Conservation (phyloP, 805 yeast species). For the Wickerhamiella slavikovae region DNA sequence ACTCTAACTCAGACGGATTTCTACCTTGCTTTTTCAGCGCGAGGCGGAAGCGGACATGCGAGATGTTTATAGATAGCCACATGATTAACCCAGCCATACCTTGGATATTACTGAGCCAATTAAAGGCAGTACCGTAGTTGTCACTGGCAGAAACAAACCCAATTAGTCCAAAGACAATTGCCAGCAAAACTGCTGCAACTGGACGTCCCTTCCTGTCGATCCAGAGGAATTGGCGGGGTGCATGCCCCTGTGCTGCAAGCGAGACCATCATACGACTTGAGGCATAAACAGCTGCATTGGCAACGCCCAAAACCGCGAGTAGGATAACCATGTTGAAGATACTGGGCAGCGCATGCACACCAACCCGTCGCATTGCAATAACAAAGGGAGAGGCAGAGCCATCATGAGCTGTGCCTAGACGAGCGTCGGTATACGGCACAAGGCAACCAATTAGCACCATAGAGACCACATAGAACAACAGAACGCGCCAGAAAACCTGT, state of each 20-base stretch:
- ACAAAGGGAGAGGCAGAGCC: slow-evolving; percentile 58
- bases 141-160: slow-evolving; percentile 44
- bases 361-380: slow-evolving; percentile 46
- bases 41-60: slow-evolving; percentile 47
- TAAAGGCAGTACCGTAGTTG: slow-evolving; percentile 30
- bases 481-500: slow-evolving; percentile 68
- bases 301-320: slow-evolving; percentile 51
- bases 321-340: slow-evolving; percentile 52
- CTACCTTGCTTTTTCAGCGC: slow-evolving; percentile 48
- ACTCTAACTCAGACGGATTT: slow-evolving; percentile 44
- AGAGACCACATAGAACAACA: slow-evolving; percentile 44
- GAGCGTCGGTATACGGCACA: slow-evolving; percentile 39
- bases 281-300: slow-evolving; percentile 50
- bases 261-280: slow-evolving; percentile 50
- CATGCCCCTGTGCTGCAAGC: slow-evolving; percentile 43
- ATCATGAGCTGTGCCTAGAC: slow-evolving; percentile 32
- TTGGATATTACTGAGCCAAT: slow-evolving; percentile 59
- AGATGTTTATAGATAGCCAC: slow-evolving; percentile 55
- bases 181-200: slow-evolving; percentile 35
- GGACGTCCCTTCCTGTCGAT: slow-evolving; percentile 70
- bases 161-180: slow-evolving; percentile 30
- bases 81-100: slow-evolving; percentile 61
- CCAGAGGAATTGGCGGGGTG: slow-evolving; percentile 41
- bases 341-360: slow-evolving; percentile 45
- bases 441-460: slow-evolving; percentile 40